Evolutionary conservation across 2,329 filamentous ascomycete genomes (phyloP).

Genomic region (Curvularia lunata): DNA sequence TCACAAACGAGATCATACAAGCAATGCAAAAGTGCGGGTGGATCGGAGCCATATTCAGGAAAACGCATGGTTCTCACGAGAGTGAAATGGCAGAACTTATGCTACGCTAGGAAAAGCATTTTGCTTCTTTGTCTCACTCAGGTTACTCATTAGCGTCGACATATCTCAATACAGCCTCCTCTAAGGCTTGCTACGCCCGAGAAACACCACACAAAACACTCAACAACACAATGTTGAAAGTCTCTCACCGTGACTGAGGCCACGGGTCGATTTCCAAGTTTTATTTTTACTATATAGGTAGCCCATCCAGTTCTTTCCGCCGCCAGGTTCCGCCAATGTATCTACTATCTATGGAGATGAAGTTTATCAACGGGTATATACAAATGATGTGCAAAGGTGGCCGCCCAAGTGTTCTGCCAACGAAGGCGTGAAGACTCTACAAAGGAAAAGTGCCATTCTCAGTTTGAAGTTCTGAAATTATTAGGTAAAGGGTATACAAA

Average conservation of each 20-base stretch:
- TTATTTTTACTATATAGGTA: slow-evolving; percentile 1
- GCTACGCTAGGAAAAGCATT: neutral
- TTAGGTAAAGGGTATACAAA: slow-evolving; percentile 8
- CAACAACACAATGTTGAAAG: neutral
- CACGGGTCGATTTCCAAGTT: neutral
- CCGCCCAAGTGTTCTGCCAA: slow-evolving; percentile 8
- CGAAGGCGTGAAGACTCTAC: slow-evolving; percentile 10
- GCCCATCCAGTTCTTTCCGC: slow-evolving; percentile 4
- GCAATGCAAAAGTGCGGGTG: neutral
- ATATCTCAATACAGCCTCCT: too few species aligned
- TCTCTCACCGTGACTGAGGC: neutral
- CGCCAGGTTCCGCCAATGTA: slow-evolving; percentile 1
- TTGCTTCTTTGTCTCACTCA: too few species aligned
- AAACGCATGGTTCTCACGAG: neutral
- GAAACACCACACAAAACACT: too few species aligned
- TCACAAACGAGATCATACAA: neutral
- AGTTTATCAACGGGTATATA: slow-evolving; percentile 6
- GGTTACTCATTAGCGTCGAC: too few species aligned
- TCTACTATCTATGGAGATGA: slow-evolving; percentile 10
- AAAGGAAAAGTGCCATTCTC: slow-evolving; percentile 8
- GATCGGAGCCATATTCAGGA: neutral
- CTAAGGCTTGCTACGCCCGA: too few species aligned
- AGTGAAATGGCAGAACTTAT: neutral
- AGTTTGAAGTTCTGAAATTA: neutral
- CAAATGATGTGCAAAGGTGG: slow-evolving; percentile 1